phyloP scores from a whole-genome alignment of 768 basidiomycete genomes.

The Pisolithus sp. region DNA sequence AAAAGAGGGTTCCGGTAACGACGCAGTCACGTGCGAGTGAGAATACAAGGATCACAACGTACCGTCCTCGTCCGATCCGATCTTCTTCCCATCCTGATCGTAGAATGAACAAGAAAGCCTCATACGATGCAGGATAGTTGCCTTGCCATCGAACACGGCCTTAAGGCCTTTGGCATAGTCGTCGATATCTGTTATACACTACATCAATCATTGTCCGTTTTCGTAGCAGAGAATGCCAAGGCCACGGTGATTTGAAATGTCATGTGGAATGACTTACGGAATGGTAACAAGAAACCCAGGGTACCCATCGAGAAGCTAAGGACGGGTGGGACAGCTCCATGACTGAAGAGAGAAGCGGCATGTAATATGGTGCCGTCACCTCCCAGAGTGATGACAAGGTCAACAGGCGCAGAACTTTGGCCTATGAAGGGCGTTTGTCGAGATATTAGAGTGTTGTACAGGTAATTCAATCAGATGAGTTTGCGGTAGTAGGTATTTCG shows the following conservation, averaged over 20 bases:
- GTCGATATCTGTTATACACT: conserved; percentile 65
- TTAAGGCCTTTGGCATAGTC: conserved; percentile 76
- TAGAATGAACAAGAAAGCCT: conserved; percentile 78
- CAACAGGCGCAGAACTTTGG: conserved; percentile 56
- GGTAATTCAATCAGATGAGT: too few relatives aligned
- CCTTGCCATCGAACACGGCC: conserved; percentile 72
- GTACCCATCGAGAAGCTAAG: conserved; percentile 67
- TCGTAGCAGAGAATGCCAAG: neutral
- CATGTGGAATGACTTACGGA: conserved; percentile 52
- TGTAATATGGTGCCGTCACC: conserved; percentile 95
- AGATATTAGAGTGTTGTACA: too few relatives aligned
- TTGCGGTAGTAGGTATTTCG: too few relatives aligned
- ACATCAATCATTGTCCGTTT: neutral
- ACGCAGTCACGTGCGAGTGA: neutral
- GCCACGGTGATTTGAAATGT: neutral
- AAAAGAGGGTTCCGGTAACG: neutral
- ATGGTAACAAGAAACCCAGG: conserved; percentile 87
- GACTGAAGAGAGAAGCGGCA: conserved; percentile 84
- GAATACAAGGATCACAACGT: conserved; percentile 10
- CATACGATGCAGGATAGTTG: conserved; percentile 85
- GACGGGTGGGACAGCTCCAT: conserved; percentile 88
- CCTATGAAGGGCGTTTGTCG: conserved; percentile 20
- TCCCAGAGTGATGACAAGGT: conserved; percentile 85
- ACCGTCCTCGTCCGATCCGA: conserved; percentile 57
- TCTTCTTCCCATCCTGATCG: conserved; percentile 50